Conservation (phyloP, 2,329 filamentous ascomycete genomes). For the Fusarium duplospermum region DNA sequence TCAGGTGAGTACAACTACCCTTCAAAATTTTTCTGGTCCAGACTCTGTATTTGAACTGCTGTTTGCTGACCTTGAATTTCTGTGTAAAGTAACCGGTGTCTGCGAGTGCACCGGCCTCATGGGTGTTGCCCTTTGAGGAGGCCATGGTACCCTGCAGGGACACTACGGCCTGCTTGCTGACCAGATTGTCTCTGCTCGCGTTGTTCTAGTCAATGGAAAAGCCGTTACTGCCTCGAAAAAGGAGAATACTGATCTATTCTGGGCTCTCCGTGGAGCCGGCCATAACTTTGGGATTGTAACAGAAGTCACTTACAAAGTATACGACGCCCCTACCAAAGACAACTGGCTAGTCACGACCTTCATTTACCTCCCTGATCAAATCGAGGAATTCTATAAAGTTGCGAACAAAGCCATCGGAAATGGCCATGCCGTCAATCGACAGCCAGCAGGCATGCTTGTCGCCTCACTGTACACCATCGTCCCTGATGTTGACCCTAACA, state of each 20-base stretch:
- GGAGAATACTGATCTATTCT: constrained; percentile 48
- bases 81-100: constrained; percentile 36
- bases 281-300: constrained; percentile 51
- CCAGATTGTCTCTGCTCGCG: constrained; percentile 47
- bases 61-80: neutral
- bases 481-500: neutral
- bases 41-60: neutral
- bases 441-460: neutral
- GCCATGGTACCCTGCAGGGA: constrained; percentile 47
- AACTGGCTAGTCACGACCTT: neutral
- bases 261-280: constrained; percentile 50
- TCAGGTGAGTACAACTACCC: neutral
- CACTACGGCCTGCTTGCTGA: constrained; percentile 47
- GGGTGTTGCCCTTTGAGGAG: constrained; percentile 47
- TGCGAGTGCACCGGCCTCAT: constrained; percentile 46
- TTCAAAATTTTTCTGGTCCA: neutral
- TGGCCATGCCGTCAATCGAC: neutral
- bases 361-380: neutral
- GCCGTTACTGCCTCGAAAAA: constrained; percentile 28
- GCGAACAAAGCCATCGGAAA: neutral
- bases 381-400: neutral
- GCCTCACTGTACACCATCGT: neutral
- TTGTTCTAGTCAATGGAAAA: constrained; percentile 48
- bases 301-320: constrained; percentile 32
- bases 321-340: constrained; percentile 46